Evolutionary conservation across 2,329 filamentous ascomycete genomes (phyloP), one percentile per base, ranked within the genome.

Genomic region (Aureobasidium sp.): DNA sequence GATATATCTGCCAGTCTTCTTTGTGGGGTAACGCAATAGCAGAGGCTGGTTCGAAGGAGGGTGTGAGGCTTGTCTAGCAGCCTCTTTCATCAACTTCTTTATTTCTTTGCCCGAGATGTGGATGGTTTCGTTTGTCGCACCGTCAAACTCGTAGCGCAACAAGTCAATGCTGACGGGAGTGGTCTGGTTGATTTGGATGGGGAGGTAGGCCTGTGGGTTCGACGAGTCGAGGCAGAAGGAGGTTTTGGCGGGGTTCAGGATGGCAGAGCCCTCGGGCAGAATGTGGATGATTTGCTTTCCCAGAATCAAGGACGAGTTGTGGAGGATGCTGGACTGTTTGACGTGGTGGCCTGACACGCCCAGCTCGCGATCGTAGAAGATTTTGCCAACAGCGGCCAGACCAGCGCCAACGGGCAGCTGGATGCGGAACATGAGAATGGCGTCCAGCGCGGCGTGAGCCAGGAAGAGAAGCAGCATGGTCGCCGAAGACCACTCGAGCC

Each of bases 281-380:
- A 99, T 96, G 72, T 99, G 94, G 75, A 99, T 93, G 68, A 97
- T 96, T 77, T 97, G 92, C 74, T 91, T 94, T 71, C 94, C 94
- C 77, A 96, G 83, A 66, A 99, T 97, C 70, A 97, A 82, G 25
- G 92, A 96, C 36, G 90, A 84, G 73, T 97, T 97, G 73, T 97
- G 90, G 64, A 96, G 80, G 66, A 99, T 92, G 65, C 84, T 87
- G 31, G 88, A 89, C 17, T 92, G 86, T 72, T 96, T 96, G 72
- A 99, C 93, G 70, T 87, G 90, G 67, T 89, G 87, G 74, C 97
- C 95, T n/a, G 90, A 94, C 67, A 99, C 88, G 57, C 93, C 91
- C 64, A 96, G 78, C 76, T 99, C 94, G 70, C 90, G 88, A 73
- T 97, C 92, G 77, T 94, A 97, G 56, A 97, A 82, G 65, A 95